phyloP scores from a whole-genome alignment of 2,329 filamentous ascomycete genomes.

The Trichophyton simii region DNA sequence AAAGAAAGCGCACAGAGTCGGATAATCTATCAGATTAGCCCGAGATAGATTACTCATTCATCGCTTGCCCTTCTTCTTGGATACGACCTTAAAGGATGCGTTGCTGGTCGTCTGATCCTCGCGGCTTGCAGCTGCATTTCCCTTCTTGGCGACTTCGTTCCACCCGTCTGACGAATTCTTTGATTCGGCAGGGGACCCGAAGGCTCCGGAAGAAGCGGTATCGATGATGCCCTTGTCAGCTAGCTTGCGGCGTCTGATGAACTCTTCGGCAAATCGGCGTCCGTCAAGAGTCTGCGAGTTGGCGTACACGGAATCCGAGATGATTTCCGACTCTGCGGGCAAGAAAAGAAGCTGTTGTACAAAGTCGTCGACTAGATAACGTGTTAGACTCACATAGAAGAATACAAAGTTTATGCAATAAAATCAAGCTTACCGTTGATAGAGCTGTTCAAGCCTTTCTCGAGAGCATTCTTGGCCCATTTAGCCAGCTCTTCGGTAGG shows the following conservation, averaged over 20 bases:
- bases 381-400: constrained; percentile 22
- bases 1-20: not conserved
- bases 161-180: constrained; percentile 57
- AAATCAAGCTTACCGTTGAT: constrained; percentile 49
- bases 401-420: constrained; percentile 15
- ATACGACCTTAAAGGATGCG: constrained; percentile 76
- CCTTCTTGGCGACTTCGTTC: constrained; percentile 97
- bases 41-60: constrained; percentile 29
- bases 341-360: constrained; percentile 62
- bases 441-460: constrained; percentile 55
- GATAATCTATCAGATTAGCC: not conserved
- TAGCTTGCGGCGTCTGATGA: constrained; percentile 79
- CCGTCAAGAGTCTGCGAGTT: constrained; percentile 83
- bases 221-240: constrained; percentile 84
- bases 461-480: constrained; percentile 72
- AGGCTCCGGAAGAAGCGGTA: constrained; percentile 42
- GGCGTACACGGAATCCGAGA: constrained; percentile 80
- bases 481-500: constrained; percentile 89
- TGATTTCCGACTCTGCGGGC: constrained; percentile 64
- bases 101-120: constrained; percentile 32
- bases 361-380: constrained; percentile 58
- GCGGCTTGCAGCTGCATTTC: constrained; percentile 41
- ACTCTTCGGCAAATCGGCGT: constrained; percentile 87
- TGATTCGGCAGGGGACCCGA: constrained; percentile 30
- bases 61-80: constrained; percentile 80